Conservation (phyloP, 768 basidiomycete genomes). For the Chalciporus chontae region DNA sequence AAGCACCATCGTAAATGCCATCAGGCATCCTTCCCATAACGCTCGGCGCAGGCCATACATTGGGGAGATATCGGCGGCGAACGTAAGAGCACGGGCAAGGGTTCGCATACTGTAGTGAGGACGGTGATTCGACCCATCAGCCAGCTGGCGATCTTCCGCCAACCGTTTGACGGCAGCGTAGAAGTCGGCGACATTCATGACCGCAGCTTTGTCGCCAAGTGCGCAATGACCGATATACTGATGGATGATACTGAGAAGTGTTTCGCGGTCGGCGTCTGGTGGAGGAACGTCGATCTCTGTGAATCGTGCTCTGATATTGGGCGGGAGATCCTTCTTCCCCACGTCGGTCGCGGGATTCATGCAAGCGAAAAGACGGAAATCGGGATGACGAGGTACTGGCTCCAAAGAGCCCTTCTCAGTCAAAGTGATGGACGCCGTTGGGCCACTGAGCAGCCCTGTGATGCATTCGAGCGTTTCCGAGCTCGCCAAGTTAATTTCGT, state of each 20-base stretch:
- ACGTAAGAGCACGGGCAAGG: constrained; percentile 83
- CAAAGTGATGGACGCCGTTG: constrained; percentile 84
- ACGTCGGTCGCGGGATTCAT: constrained; percentile 99
- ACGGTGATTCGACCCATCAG: constrained; percentile 88
- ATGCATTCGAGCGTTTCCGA: constrained; percentile 93
- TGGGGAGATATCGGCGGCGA: constrained; percentile 77
- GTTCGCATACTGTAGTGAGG: constrained; percentile 99
- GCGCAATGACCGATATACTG: constrained; percentile 87
- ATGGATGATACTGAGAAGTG: constrained; percentile 77
- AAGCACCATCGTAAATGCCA: constrained; percentile 97
- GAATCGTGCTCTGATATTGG: constrained; percentile 85
- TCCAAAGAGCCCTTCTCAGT: constrained; percentile 92
- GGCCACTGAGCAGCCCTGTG: constrained; percentile 79
- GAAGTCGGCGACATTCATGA: constrained; percentile 91
- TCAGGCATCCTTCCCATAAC: constrained; percentile 94
- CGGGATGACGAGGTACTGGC: constrained; percentile 85
- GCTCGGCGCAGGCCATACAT: constrained; percentile 79
- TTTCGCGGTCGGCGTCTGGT: constrained; percentile 89
- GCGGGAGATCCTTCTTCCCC: constrained; percentile 95
- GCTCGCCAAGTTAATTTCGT: constrained; percentile 94
- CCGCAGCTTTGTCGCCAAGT: constrained; percentile 79
- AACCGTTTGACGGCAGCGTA: constrained; percentile 79
- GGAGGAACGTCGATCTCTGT: constrained; percentile 95
- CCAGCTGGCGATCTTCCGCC: constrained; percentile 70
- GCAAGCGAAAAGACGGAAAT: constrained; percentile 96